A percentile compares a stretch with the other conserved stretches of the same genome.
Conservation (phyloP, 2,329 filamentous ascomycete species). For the Chalaropsis thielavioides region DNA sequence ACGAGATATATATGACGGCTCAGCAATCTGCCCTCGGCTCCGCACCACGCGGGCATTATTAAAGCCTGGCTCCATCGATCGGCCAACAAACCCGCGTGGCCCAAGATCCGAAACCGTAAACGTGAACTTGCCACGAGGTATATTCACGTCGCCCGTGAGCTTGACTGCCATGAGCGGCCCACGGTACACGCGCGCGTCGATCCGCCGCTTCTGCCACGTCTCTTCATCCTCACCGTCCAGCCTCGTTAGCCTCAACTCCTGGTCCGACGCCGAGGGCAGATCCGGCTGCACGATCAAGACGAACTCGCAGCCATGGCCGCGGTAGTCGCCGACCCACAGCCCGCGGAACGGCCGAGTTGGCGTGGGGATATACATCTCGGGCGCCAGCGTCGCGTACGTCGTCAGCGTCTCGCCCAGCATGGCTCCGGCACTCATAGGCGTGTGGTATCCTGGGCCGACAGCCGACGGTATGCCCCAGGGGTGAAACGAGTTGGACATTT, state of each 20-base stretch:
- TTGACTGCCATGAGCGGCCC: slow-evolving; percentile 74
- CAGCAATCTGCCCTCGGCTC: slow-evolving; percentile 65
- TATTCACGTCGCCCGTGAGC: slow-evolving; percentile 78
- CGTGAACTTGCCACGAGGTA: slow-evolving; percentile 72
- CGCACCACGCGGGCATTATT: slow-evolving; percentile 58
- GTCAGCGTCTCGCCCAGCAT: slow-evolving; percentile 38
- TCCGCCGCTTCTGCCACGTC: slow-evolving; percentile 32
- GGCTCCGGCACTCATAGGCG: neutral
- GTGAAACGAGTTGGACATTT: slow-evolving; percentile 18
- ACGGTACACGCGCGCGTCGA: slow-evolving; percentile 38
- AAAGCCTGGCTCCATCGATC: slow-evolving; percentile 54
- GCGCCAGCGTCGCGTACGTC: slow-evolving; percentile 59
- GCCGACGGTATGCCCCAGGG: neutral
- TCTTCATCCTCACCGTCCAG: slow-evolving; percentile 30
- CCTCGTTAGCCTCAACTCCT: slow-evolving; percentile 27
- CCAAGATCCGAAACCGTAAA: slow-evolving; percentile 72
- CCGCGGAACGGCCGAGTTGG: slow-evolving; percentile 68
- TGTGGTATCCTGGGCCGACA: neutral
- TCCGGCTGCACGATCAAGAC: slow-evolving; percentile 63
- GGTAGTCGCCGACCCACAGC: slow-evolving; percentile 87
- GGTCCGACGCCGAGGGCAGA: slow-evolving; percentile 10
- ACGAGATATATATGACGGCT: slow-evolving; percentile 24
- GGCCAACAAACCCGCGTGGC: slow-evolving; percentile 45
- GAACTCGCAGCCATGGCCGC: slow-evolving; percentile 78
- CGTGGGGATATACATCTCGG: slow-evolving; percentile 66